Conservation (phyloP, 2,329 filamentous ascomycete species). For the Colletotrichum tropicale region DNA sequence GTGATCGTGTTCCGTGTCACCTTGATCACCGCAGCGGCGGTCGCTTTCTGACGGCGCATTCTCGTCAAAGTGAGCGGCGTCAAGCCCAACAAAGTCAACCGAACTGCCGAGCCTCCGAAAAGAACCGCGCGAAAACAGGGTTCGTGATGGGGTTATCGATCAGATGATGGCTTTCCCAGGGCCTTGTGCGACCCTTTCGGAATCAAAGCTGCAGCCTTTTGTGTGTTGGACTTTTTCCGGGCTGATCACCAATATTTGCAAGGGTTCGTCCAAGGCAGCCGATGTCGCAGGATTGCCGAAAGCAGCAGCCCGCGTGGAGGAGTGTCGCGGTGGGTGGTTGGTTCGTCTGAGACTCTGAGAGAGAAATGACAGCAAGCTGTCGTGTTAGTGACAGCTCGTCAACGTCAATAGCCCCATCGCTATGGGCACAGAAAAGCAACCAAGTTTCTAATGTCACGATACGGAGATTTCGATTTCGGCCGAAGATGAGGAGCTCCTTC, state of each 20-base stretch:
- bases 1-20: background rate
- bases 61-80: background rate
- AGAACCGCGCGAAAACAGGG: conserved; percentile 9
- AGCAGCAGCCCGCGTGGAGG: background rate
- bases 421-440: background rate
- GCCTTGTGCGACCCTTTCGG: background rate
- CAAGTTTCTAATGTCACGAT: background rate
- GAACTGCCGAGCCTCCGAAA: background rate
- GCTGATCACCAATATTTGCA: background rate
- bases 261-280: background rate
- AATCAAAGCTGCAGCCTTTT: background rate
- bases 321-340: background rate
- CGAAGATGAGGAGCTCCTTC: background rate
- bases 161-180: conserved; percentile 12
- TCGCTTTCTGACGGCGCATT: background rate
- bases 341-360: background rate
- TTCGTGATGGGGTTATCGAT: conserved; percentile 14
- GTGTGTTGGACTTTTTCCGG: background rate
- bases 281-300: background rate
- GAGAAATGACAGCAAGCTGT: background rate
- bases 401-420: background rate
- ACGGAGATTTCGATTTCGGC: background rate
- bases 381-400: background rate
- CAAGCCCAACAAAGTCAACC: background rate
- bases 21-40: background rate